These are phyloP conservation scores for Phytophthora niederhauseri DNA, from an alignment of 352 stramenopile species.

Conservation along the genomic window DNA sequence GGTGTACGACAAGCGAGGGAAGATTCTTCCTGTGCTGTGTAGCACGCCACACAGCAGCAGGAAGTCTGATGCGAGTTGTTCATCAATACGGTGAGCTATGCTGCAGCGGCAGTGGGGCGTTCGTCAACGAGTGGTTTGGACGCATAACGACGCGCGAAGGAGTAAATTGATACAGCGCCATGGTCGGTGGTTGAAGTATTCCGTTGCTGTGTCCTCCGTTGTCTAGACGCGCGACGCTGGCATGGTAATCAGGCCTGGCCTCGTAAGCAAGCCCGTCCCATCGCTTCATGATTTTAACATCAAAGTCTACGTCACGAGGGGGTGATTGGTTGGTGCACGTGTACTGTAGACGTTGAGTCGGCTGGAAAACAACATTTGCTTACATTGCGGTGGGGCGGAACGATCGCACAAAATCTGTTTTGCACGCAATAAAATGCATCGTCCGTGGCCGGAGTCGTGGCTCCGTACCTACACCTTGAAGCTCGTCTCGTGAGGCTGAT, in stretches of 20 bases:
- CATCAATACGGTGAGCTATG: no score
- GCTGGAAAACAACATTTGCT: constrained; percentile 1
- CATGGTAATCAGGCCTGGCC: constrained; percentile 2
- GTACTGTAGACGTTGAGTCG: background rate
- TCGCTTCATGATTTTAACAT: background rate
- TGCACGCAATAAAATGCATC: constrained; percentile 12
- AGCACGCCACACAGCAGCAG: no score
- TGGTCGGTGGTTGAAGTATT: constrained; percentile 28
- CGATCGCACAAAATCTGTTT: background rate
- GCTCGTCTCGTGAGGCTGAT: background rate
- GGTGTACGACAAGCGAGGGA: no score
- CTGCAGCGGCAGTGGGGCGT: background rate
- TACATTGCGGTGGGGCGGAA: background rate
- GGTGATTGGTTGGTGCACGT: background rate
- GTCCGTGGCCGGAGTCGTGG: background rate
- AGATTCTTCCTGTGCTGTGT: no score
- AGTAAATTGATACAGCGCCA: background rate
- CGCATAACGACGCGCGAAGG: background rate
- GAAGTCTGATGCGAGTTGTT: no score
- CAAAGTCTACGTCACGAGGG: background rate
- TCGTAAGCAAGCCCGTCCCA: constrained; percentile 6
- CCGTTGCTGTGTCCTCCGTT: constrained; percentile 21
- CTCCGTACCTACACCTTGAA: constrained; percentile 16
- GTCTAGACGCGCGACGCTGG: constrained; percentile 1
- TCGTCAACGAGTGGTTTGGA: background rate